These are phyloP conservation scores for Suhomyces atakaporum DNA, from an alignment of 1,139 yeast species.

Conservation along the genomic window DNA sequence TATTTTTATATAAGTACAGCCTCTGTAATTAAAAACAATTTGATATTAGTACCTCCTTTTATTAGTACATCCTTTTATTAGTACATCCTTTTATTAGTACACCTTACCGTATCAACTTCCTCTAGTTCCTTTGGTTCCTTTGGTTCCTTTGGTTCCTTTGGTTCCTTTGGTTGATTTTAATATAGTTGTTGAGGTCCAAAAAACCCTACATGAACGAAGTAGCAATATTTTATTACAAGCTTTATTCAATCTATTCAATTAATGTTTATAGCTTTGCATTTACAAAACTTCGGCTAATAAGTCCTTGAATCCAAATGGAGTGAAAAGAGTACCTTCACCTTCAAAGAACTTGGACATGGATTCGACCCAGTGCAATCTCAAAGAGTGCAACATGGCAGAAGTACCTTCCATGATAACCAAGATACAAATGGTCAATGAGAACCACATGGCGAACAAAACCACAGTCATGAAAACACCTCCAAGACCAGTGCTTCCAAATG, in stretches of 20 bases:
- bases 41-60: no score
- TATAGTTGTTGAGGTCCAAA: no score
- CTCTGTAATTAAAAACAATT: no score
- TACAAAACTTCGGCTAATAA: slow-evolving; percentile 35
- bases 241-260: not conserved
- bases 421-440: slow-evolving; percentile 68
- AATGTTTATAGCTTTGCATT: not conserved
- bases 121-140: no score
- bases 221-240: no score
- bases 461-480: slow-evolving; percentile 56
- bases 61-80: no score
- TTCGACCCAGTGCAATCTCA: slow-evolving; percentile 87
- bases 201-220: no score
- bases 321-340: slow-evolving; percentile 75
- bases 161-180: no score
- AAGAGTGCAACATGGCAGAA: slow-evolving; percentile 82
- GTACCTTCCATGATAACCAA: slow-evolving; percentile 86
- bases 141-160: no score
- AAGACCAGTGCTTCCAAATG: slow-evolving; percentile 52
- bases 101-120: no score
- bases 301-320: slow-evolving; percentile 61
- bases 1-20: no score
- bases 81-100: no score
- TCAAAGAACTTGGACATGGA: slow-evolving; percentile 84
- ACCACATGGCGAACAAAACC: slow-evolving; percentile 76